phyloP scores from a whole-genome alignment of 169 alveolate genomes.

The Plasmodium yoelii region DNA sequence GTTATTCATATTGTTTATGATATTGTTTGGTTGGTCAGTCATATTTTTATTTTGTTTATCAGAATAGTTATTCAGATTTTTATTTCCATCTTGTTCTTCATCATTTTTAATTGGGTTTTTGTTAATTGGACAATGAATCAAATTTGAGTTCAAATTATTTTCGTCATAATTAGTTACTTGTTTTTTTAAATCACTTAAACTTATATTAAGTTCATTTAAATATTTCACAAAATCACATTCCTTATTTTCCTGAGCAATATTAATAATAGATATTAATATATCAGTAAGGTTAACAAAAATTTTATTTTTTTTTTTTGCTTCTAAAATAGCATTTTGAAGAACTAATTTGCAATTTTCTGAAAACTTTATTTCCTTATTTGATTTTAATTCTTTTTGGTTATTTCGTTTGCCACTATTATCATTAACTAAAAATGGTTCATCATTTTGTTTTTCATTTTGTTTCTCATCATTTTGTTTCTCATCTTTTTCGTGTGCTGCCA shows the following conservation, averaged over 20 bases:
- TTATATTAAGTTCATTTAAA: slow-evolving; percentile 52
- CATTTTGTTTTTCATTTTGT: too few relatives aligned
- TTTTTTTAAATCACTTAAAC: slow-evolving; percentile 34
- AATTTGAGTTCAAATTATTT: not conserved
- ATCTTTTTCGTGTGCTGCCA: too few relatives aligned
- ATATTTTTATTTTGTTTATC: not conserved
- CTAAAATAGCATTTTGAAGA: slow-evolving; percentile 69
- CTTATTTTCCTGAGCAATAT: slow-evolving; percentile 29
- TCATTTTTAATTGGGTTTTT: not conserved
- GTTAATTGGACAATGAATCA: not conserved
- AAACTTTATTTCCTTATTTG: slow-evolving; percentile 46
- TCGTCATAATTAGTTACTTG: slow-evolving; percentile 37
- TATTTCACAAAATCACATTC: slow-evolving; percentile 40
- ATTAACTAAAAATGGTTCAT: not conserved
- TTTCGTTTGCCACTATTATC: not conserved
- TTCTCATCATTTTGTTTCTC: too few relatives aligned
- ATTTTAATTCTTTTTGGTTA: not conserved
- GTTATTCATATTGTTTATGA: slow-evolving; percentile 28
- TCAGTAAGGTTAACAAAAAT: slow-evolving; percentile 59
- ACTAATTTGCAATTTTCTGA: slow-evolving; percentile 53
- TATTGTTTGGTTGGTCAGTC: slow-evolving; percentile 4
- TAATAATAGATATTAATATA: slow-evolving; percentile 46
- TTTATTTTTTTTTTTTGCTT: slow-evolving; percentile 59
- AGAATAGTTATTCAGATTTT: not conserved
- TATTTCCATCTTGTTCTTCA: not conserved